Evolutionary conservation across 768 basidiomycete species (phyloP), one percentile per base, ranked within the genome.

Genomic region (Cantharellus anzutake): DNA sequence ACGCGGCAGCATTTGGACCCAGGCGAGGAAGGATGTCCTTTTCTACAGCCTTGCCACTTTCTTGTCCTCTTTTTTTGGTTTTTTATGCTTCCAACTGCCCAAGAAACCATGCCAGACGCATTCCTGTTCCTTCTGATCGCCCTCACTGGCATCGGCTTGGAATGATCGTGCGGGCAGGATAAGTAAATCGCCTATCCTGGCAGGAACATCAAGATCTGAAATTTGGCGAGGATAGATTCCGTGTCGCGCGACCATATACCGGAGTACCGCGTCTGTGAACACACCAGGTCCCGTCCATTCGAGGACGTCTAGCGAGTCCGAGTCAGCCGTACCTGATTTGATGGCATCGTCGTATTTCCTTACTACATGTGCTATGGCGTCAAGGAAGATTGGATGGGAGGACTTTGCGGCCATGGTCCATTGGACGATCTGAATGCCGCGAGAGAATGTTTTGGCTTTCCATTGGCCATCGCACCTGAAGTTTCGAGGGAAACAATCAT

Each of bases 151-250:
- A 59, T 20, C 39, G 7, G 58, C 41, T 51, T 48, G 40, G 41
- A 59, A 59, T 20, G 29, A n/a, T 16, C 48, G 41, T 20, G 42
- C 1, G 35, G 66, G 66, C 20, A 67, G 60, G 7, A 68, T 60
- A 41, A 68, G 34, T 41, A 70, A 67, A 51, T 71, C 70, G 4
- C 70, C 70, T 58, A 71, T 67, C n/a, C 70, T 59, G 38, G 69
- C 34, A 2, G 68, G 67, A 41, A 63, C 62, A 37, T 66, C 48
- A 20, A 65, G 62, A 4, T 61, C 65, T 14, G 66, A 68, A 60
- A 7, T 64, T 51, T 35, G 66, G 63, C 68, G 67, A 68, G 3
- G 64, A 37, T 37, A 63, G 42, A 69, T 62, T 48, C 67, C 63
- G 60, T 67, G 67, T 58, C 69, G 56, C 1, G 69, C 67, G 35